phyloP scores from a whole-genome alignment of 306 rosid species.

The Glycyrrhiza uralensis region DNA sequence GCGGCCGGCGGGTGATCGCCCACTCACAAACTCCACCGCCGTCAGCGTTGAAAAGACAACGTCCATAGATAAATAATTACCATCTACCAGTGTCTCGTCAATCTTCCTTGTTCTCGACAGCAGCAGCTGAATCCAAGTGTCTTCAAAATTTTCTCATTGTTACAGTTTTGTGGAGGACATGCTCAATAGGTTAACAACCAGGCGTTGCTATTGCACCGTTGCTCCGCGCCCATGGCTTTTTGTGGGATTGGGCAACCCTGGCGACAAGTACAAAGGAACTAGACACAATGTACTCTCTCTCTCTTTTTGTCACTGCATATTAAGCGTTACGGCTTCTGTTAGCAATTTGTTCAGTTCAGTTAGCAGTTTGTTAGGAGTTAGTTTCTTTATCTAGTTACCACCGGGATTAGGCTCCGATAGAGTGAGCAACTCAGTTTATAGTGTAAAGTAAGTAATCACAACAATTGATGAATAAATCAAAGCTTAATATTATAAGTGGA shows the following conservation, averaged over 20 bases:
- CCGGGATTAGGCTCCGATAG: too few relatives aligned
- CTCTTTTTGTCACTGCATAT: background rate
- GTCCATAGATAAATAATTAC: background rate
- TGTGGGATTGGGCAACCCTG: constrained; percentile 88
- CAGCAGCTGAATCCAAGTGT: background rate
- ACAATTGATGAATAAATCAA: too few relatives aligned
- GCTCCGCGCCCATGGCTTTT: constrained; percentile 74
- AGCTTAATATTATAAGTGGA: too few relatives aligned
- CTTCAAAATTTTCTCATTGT: background rate
- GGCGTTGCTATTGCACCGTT: constrained; percentile 49
- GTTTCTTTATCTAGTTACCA: background rate
- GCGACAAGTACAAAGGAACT: constrained; percentile 76
- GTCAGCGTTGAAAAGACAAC: background rate
- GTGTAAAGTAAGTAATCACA: too few relatives aligned
- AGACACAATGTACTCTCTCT: constrained; percentile 71
- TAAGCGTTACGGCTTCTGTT: background rate
- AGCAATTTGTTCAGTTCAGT: background rate
- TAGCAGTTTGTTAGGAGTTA: background rate
- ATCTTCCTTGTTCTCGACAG: background rate
- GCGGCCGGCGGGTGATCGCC: background rate
- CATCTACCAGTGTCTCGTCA: too few relatives aligned
- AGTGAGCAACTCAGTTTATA: too few relatives aligned
- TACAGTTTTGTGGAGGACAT: constrained; percentile 24
- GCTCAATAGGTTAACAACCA: constrained; percentile 42
- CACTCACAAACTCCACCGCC: background rate